Percentiles rank a stretch among this genome's conserved stretches.
phyloP scores from a whole-genome alignment of 768 basidiomycete species.

The Russula sp. region DNA sequence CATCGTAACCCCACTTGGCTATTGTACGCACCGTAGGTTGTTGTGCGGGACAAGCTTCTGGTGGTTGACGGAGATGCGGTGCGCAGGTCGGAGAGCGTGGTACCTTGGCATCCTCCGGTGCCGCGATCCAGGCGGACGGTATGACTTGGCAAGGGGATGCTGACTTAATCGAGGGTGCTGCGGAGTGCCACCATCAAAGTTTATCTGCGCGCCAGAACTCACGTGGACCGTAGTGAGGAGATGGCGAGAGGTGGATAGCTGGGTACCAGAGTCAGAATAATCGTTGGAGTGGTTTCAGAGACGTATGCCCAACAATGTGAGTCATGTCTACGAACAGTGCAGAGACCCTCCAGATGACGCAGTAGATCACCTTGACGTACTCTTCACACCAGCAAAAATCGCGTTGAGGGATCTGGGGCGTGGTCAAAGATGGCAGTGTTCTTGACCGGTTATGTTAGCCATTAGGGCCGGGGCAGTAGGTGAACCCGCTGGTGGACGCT shows the following conservation, averaged over 20 bases:
- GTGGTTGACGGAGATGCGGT: not conserved
- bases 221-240: not conserved
- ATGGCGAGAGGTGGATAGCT: not conserved
- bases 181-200: constrained; percentile 5
- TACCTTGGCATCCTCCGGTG: not conserved
- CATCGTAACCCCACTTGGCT: too few relatives aligned
- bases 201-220: not conserved
- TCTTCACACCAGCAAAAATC: not conserved
- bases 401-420: not conserved
- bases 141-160: not conserved
- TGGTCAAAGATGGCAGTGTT: not conserved
- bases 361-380: not conserved
- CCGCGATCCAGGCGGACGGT: not conserved
- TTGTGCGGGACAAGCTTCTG: not conserved
- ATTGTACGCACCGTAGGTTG: not conserved
- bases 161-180: not conserved
- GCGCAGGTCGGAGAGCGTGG: not conserved
- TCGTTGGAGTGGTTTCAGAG: not conserved
- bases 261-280: not conserved
- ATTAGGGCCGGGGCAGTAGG: not conserved
- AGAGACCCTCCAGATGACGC: not conserved
- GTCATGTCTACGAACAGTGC: too few relatives aligned
- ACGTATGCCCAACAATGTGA: too few relatives aligned
- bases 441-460: not conserved
- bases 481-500: not conserved